Conservation (phyloP, 2,329 filamentous ascomycete genomes). For the Aspergillus nomiae region DNA sequence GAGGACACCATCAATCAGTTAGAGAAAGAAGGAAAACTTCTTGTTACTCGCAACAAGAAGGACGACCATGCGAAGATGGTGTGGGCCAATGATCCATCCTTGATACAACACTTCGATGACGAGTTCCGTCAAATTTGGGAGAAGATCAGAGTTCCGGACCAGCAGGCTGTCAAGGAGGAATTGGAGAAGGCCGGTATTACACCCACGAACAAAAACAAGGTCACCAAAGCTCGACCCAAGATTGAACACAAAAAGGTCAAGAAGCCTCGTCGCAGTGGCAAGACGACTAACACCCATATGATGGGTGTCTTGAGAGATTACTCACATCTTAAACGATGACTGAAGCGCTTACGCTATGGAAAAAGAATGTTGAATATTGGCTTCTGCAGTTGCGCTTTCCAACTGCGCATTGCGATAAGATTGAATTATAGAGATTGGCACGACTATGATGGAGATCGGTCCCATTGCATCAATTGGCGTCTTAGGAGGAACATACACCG, state of each 20-base stretch:
- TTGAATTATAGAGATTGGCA: not conserved
- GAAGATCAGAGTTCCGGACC: conserved; percentile 72
- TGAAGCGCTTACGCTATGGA: not conserved
- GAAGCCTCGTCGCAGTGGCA: conserved; percentile 72
- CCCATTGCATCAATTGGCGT: conserved; percentile 10
- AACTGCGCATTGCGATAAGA: not conserved
- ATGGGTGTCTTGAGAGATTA: conserved; percentile 77
- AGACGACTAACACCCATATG: conserved; percentile 89
- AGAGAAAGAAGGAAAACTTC: conserved; percentile 74
- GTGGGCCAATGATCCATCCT: conserved; percentile 82
- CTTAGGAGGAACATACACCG: not conserved
- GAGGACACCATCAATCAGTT: conserved; percentile 75
- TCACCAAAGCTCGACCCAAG: conserved; percentile 58
- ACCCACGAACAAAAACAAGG: conserved; percentile 79
- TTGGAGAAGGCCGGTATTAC: conserved; percentile 77
- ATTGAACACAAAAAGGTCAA: conserved; percentile 70
- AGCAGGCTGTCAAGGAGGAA: conserved; percentile 75
- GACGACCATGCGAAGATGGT: conserved; percentile 83
- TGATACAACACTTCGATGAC: conserved; percentile 73
- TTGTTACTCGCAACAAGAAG: conserved; percentile 90
- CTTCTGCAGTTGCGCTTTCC: not conserved
- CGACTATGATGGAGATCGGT: not conserved
- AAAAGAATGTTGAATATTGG: not conserved
- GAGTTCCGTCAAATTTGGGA: conserved; percentile 87
- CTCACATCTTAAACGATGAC: conserved; percentile 47